Conservation (phyloP, 169 alveolate species). For the Nephromyces sp. region DNA sequence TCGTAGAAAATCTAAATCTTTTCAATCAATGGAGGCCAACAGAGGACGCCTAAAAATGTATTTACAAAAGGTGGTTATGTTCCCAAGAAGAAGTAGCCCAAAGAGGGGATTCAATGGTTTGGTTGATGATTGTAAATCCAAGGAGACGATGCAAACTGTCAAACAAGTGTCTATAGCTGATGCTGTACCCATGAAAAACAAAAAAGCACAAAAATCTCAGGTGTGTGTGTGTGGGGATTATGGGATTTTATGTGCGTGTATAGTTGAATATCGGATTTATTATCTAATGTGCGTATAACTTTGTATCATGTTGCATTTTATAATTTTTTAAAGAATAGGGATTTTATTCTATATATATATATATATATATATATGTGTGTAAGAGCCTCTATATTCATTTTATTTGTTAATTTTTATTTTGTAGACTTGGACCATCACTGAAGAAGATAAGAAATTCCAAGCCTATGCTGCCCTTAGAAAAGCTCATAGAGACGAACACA, state of each 20-base stretch:
- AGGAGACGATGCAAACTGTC: conserved; percentile 35
- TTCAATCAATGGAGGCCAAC: conserved; percentile 85
- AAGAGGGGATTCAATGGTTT: conserved; percentile 80
- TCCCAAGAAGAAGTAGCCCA: conserved; percentile 68
- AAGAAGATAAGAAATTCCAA: conserved; percentile 38
- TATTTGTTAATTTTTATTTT: no score
- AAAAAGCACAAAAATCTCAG: no score
- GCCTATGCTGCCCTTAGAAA: conserved; percentile 50
- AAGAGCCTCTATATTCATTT: no score
- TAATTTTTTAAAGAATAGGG: no score
- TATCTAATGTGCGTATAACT: no score
- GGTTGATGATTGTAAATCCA: conserved; percentile 42
- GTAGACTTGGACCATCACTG: conserved; percentile 52
- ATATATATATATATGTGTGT: no score
- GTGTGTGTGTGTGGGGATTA: no score
- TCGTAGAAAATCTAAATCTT: conserved; percentile 87
- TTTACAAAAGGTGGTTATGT: conserved; percentile 71
- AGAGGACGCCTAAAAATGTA: conserved; percentile 89
- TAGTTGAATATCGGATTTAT: no score
- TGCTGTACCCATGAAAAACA: conserved; percentile 32
- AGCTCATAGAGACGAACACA: conserved; percentile 39
- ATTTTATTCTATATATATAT: no score
- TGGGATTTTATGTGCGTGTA: no score
- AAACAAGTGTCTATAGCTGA: neutral
- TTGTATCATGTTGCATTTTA: no score